Percentiles rank a stretch among this genome's conserved stretches.
phyloP scores from a whole-genome alignment of 495 filamentous ascomycete genomes.

The Aspergillus incahuasiensis region DNA sequence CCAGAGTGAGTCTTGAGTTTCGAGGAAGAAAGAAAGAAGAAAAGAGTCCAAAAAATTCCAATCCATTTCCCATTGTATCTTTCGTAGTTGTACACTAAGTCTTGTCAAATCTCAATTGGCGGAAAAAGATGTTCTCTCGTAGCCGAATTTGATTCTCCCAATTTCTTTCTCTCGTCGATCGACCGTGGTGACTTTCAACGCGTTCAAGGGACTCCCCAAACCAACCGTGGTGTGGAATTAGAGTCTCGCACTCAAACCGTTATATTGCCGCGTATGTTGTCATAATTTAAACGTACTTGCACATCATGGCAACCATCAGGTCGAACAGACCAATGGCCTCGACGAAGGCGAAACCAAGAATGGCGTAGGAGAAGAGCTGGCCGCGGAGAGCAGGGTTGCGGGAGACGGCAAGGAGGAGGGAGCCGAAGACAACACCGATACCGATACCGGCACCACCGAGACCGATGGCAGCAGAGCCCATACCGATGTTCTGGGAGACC shows the following conservation, averaged over 20 bases:
- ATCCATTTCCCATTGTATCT: neutral
- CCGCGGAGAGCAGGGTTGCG: conserved; percentile 87
- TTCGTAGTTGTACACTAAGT: neutral
- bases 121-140: neutral
- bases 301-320: conserved; percentile 88
- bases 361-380: conserved; percentile 90
- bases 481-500: conserved; percentile 83
- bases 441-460: conserved; percentile 87
- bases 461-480: conserved; percentile 82
- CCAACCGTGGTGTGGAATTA: too few relatives aligned
- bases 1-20: too few relatives aligned
- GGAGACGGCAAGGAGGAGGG: conserved; percentile 76
- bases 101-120: neutral
- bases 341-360: conserved; percentile 91
- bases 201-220: neutral
- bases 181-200: neutral
- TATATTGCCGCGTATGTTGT: conserved; percentile 1
- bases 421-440: conserved; percentile 88
- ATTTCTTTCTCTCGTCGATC: too few relatives aligned
- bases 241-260: neutral
- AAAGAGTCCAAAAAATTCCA: neutral
- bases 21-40: too few relatives aligned
- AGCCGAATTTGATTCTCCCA: too few relatives aligned
- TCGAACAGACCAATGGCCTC: conserved; percentile 92
- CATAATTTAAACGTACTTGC: conserved; percentile 55